Evolutionary conservation across 202 grass and related monocot species (phyloP), one percentile per base, ranked within the genome.

Genomic region (Musa balbisiana): DNA sequence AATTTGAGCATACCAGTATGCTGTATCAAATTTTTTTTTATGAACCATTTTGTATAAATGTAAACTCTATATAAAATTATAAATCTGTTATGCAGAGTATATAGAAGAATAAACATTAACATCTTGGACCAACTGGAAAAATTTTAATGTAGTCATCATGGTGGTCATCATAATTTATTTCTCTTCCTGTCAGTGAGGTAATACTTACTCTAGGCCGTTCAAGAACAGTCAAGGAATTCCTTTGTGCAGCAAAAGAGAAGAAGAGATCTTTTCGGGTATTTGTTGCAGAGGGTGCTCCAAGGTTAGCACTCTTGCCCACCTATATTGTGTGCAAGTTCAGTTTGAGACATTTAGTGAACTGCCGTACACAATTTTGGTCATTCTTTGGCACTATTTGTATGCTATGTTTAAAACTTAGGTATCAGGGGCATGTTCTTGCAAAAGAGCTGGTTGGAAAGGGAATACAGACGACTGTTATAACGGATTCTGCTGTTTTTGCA

Each of bases 401-500:
- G 52, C 79, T 56, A 64, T 80, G 33, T 20, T 64, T 80, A 79
- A 79, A 1, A 77, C 82, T 81, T 78, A 98, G 95, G 77, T 94
- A 94, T 80, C 87, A 92, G 65, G 95, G 95, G 69, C 95, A 98
- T 88, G 85, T 88, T 82, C 94, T 98, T 83, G 94, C 91, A 63
- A 94, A 91, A 87, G 94, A 98, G 67, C 67, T 98, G 71, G 90
- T 90, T 56, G 85, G 84, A 74, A 92, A 98, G 77, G 95, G 87
- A 59, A 24, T 98, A 74, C 90, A 98, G 76, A 94, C 88, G 83
- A 92, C 95, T 76, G 83, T 98, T 67, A 94, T 90, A 71, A 94
- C 91, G 16, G 95, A 98, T 83, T 98, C 94, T 10, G 91, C 94
- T 51, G 82, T 98, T 87, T 98, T 93, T 92, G 91, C 94, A 33